A percentile compares a stretch with the other conserved stretches of the same genome.
Conservation (phyloP, 2,329 filamentous ascomycete species). For the Exophiala bonariae region DNA sequence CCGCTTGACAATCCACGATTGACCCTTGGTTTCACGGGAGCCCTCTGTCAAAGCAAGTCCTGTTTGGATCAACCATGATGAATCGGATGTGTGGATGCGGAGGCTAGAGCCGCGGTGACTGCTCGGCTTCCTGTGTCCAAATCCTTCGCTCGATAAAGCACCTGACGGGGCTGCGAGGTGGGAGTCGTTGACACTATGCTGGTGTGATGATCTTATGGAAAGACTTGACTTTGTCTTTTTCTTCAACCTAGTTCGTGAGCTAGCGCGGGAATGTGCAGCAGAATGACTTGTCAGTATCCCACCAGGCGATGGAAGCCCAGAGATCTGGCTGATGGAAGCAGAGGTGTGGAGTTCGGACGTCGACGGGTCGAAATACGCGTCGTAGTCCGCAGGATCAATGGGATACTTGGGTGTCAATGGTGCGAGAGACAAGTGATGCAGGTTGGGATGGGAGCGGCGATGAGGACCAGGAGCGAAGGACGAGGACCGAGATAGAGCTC, state of each 20-base stretch:
- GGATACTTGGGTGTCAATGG: constrained; percentile 58
- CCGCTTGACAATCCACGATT: constrained; percentile 59
- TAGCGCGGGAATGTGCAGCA: constrained; percentile 20
- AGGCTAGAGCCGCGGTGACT: neutral
- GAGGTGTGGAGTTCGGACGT: constrained; percentile 38
- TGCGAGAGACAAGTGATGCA: constrained; percentile 60
- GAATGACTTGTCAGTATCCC: constrained; percentile 24
- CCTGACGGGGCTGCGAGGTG: constrained; percentile 12
- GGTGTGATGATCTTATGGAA: constrained; percentile 12
- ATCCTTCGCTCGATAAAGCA: constrained; percentile 22
- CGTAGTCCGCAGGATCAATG: constrained; percentile 41
- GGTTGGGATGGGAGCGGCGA: constrained; percentile 59
- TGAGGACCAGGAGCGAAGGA: constrained; percentile 29
- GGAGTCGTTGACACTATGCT: constrained; percentile 1
- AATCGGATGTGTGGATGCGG: constrained; percentile 13
- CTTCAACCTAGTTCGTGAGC: constrained; percentile 20
- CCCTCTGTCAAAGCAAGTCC: constrained; percentile 58
- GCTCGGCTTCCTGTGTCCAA: constrained; percentile 15
- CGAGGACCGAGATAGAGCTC: constrained; percentile 22
- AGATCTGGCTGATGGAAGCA: constrained; percentile 31
- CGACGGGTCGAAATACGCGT: constrained; percentile 37
- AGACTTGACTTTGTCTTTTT: constrained; percentile 21
- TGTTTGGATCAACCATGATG: constrained; percentile 57
- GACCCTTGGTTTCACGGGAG: constrained; percentile 61
- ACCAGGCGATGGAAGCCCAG: constrained; percentile 28